Percentiles rank a stretch among this genome's conserved stretches.
phyloP scores from a whole-genome alignment of 805 yeast species.

The Wickerhamomyces silvicola region DNA sequence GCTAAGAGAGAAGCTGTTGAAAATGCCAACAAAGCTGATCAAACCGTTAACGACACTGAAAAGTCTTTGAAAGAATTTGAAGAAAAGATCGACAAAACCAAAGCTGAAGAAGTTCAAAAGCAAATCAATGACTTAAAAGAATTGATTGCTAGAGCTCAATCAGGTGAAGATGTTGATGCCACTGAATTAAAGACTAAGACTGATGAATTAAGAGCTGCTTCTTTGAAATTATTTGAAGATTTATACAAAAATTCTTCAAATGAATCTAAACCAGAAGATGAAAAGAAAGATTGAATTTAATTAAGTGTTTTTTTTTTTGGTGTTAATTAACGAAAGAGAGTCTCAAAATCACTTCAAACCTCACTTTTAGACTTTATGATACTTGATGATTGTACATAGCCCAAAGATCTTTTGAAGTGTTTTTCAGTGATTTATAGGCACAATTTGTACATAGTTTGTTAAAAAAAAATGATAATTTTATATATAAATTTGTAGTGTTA shows the following conservation, averaged over 20 bases:
- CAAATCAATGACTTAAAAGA: slow-evolving; percentile 53
- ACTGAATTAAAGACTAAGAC: slow-evolving; percentile 71
- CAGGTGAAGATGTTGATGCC: slow-evolving; percentile 51
- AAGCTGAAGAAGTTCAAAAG: slow-evolving; percentile 42
- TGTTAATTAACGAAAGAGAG: too few species aligned
- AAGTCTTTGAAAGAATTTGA: slow-evolving; percentile 73
- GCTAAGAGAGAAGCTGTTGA: slow-evolving; percentile 57
- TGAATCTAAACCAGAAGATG: slow-evolving; percentile 23
- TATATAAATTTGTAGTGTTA: too few species aligned
- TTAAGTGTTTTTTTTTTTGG: background rate
- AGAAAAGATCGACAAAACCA: slow-evolving; percentile 51
- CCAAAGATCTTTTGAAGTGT: too few species aligned
- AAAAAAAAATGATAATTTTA: too few species aligned
- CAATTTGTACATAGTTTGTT: too few species aligned
- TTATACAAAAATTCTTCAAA: slow-evolving; percentile 22
- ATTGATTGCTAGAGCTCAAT: slow-evolving; percentile 63
- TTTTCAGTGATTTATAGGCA: too few species aligned
- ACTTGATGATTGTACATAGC: too few species aligned
- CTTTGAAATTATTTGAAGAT: slow-evolving; percentile 69
- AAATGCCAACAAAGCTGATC: slow-evolving; percentile 78
- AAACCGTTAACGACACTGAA: slow-evolving; percentile 79
- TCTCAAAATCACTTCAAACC: too few species aligned
- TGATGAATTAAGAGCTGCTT: slow-evolving; percentile 71
- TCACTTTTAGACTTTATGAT: too few species aligned
- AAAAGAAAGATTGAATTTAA: slow-evolving; percentile 6